Conservation (phyloP, 2,329 filamentous ascomycete genomes). For the Calonectria hongkongensis region DNA sequence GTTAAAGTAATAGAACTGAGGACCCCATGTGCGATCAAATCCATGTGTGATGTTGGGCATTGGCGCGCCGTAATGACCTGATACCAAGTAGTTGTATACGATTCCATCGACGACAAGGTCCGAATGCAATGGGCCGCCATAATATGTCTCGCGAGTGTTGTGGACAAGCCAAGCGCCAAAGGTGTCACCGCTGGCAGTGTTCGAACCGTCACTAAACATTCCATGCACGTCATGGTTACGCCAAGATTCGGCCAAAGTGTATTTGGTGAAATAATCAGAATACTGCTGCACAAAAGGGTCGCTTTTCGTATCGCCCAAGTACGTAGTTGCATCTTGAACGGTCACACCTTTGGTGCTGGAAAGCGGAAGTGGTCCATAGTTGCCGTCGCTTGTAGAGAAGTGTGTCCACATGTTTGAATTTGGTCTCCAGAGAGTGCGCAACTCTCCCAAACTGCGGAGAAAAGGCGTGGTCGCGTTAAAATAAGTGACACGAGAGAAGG, state of each 20-base stretch:
- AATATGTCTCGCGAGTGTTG: conserved; percentile 79
- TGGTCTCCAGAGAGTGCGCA: conserved; percentile 77
- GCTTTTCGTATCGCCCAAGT: conserved; percentile 71
- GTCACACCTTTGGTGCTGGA: conserved; percentile 62
- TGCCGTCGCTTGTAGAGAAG: conserved; percentile 72
- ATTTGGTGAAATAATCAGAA: conserved; percentile 80
- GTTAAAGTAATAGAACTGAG: conserved; percentile 79
- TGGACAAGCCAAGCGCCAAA: conserved; percentile 79
- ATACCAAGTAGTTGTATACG: conserved; percentile 78
- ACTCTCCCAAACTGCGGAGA: conserved; percentile 75
- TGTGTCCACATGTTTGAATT: conserved; percentile 78
- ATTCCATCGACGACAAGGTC: conserved; percentile 79
- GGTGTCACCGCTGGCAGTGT: conserved; percentile 69
- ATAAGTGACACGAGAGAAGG: conserved; percentile 76
- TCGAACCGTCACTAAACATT: conserved; percentile 61
- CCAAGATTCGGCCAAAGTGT: conserved; percentile 77
- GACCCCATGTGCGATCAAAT: conserved; percentile 80
- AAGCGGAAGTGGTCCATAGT: conserved; percentile 67
- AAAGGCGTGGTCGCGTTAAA: conserved; percentile 74
- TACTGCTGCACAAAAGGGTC: conserved; percentile 74
- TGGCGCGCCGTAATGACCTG: conserved; percentile 77
- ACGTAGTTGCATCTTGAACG: conserved; percentile 80
- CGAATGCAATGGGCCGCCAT: conserved; percentile 76
- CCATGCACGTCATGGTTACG: conserved; percentile 75
- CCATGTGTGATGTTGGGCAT: conserved; percentile 77